Conservation (phyloP, 257 asterid genomes). For the Solanum bulbocastanum region DNA sequence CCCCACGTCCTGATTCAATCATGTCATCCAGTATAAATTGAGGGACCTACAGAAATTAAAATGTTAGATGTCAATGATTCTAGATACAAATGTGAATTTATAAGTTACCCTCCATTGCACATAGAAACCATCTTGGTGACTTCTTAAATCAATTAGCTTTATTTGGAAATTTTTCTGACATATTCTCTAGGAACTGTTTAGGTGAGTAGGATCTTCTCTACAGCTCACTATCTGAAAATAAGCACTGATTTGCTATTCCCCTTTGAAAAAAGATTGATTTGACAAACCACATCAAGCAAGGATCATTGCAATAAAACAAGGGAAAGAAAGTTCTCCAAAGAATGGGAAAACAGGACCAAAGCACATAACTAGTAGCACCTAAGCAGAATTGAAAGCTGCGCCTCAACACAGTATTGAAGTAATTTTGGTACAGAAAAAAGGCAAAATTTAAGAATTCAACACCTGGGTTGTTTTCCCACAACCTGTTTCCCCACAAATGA, state of each 20-base stretch:
- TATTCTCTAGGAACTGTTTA: neutral
- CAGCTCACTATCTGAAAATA: neutral
- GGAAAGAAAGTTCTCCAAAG: neutral
- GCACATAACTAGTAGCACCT: neutral
- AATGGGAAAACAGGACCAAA: neutral
- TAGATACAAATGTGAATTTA: neutral
- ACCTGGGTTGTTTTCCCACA: constrained; percentile 99
- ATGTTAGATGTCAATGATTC: constrained; percentile 1
- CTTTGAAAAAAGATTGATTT: neutral
- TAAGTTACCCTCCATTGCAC: neutral
- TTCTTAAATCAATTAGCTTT: neutral
- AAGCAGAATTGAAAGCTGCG: neutral
- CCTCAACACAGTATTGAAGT: neutral
- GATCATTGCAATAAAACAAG: neutral
- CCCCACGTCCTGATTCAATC: constrained; percentile 90
- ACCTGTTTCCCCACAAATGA: constrained; percentile 96
- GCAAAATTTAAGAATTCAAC: constrained; percentile 5
- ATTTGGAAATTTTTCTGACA: neutral
- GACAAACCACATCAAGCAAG: neutral
- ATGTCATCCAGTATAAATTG: constrained; percentile 88
- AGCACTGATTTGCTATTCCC: neutral
- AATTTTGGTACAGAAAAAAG: neutral
- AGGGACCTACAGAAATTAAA: constrained; percentile 62
- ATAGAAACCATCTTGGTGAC: neutral
- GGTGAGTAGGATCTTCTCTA: neutral